Evolutionary conservation across 2,329 filamentous ascomycete genomes (phyloP).

Genomic region (Talaromyces atroroseus): DNA sequence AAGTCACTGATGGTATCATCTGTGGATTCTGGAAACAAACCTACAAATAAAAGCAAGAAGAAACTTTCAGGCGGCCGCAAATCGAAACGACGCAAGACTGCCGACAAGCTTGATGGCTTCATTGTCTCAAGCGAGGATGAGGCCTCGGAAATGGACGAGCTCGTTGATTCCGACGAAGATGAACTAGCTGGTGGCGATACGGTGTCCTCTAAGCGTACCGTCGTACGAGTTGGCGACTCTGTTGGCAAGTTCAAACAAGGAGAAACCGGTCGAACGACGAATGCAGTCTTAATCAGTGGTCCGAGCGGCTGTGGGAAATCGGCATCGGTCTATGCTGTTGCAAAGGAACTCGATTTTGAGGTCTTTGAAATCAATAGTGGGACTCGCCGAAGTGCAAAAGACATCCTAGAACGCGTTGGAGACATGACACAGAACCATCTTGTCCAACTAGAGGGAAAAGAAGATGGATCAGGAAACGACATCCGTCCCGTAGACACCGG

Average conservation of each 20-base stretch:
- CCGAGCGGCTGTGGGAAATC: conserved; percentile 90
- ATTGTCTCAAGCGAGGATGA: conserved; percentile 76
- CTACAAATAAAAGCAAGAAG: conserved; percentile 26
- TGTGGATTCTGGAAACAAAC: conserved; percentile 57
- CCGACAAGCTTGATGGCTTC: conserved; percentile 71
- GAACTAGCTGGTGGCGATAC: conserved; percentile 38
- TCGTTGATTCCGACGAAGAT: conserved; percentile 56
- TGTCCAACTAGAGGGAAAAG: conserved; percentile 46
- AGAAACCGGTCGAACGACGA: conserved; percentile 54
- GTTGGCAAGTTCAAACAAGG: conserved; percentile 28
- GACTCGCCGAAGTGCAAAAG: conserved; percentile 76
- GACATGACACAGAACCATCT: conserved; percentile 97
- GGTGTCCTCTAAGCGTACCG: conserved; percentile 31
- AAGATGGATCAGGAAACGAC: conserved; percentile 17
- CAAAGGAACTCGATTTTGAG: conserved; percentile 86
- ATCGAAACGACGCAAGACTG: conserved; percentile 61
- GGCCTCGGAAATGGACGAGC: conserved; percentile 60
- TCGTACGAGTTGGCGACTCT: conserved; percentile 38
- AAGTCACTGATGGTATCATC: conserved; percentile 67
- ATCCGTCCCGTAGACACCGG: conserved; percentile 51
- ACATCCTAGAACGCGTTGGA: conserved; percentile 84
- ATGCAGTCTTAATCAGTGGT: conserved; percentile 82
- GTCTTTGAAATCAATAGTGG: conserved; percentile 91
- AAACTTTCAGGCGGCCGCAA: conserved; percentile 24
- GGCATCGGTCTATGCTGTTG: conserved; percentile 83